Conservation (phyloP, 108 stramenopile species). For the Conticribra guillardii region DNA sequence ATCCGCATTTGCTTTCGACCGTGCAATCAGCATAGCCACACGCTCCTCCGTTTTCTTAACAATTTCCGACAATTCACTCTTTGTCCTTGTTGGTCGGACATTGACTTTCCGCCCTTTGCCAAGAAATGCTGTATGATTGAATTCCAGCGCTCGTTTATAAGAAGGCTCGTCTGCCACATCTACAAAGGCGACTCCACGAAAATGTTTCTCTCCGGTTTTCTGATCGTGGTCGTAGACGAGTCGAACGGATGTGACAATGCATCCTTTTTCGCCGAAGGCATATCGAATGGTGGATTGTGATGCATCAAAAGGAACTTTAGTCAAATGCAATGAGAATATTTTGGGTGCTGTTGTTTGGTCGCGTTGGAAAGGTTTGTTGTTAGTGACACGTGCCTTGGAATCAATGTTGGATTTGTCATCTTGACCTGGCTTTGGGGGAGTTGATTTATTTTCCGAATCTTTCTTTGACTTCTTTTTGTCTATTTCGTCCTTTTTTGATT, state of each 20-base stretch:
- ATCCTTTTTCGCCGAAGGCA: slow-evolving; percentile 67
- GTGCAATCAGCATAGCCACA: slow-evolving; percentile 64
- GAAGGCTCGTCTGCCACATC: slow-evolving; percentile 69
- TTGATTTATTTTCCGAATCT: too few relatives aligned
- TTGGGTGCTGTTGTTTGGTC: background rate
- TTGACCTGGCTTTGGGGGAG: too few relatives aligned
- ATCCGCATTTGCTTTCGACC: slow-evolving; percentile 38
- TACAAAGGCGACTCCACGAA: slow-evolving; percentile 87
- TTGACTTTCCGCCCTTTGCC: slow-evolving; percentile 61
- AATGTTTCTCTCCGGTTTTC: slow-evolving; percentile 49
- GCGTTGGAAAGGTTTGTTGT: background rate
- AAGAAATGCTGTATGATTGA: slow-evolving; percentile 57
- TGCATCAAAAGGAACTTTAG: slow-evolving; percentile 74
- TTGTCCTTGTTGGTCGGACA: slow-evolving; percentile 73
- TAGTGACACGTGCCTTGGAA: too few relatives aligned
- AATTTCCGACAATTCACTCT: slow-evolving; percentile 72
- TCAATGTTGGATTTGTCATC: too few relatives aligned
- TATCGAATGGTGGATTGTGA: slow-evolving; percentile 63
- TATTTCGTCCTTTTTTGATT: too few relatives aligned
- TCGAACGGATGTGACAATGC: slow-evolving; percentile 69
- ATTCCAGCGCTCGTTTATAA: slow-evolving; percentile 54
- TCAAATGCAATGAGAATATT: slow-evolving; percentile 70
- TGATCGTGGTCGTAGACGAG: slow-evolving; percentile 71
- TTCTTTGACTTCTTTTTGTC: too few relatives aligned
- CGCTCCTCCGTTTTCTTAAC: slow-evolving; percentile 69